Conservation (phyloP, 306 rosid species). For the Biancaea sappan region DNA sequence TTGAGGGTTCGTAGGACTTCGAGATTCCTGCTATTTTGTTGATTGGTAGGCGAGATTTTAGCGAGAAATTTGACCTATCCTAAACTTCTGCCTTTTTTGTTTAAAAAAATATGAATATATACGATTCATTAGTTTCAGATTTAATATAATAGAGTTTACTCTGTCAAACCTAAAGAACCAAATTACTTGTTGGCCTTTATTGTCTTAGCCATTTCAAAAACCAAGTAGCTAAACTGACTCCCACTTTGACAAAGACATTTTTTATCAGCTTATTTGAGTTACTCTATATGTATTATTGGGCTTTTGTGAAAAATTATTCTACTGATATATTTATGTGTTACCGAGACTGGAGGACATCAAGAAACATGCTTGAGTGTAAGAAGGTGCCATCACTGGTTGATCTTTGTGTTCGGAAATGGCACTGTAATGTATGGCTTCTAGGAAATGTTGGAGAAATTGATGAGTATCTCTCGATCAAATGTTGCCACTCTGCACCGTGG, state of each 20-base stretch:
- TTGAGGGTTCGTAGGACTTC: neutral
- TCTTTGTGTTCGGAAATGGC: neutral
- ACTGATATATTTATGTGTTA: neutral
- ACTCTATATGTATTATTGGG: neutral
- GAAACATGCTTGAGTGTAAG: neutral
- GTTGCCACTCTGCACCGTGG: neutral
- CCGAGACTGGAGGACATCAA: neutral
- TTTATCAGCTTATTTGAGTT: no score
- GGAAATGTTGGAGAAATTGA: neutral
- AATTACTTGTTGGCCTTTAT: neutral
- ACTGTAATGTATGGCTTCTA: neutral
- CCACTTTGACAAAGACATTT: neutral
- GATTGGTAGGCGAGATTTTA: neutral
- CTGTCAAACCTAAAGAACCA: neutral
- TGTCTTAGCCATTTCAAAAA: neutral
- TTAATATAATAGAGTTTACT: neutral
- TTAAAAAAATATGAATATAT: neutral
- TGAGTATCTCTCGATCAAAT: neutral
- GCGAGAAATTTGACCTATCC: neutral
- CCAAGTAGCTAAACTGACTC: no score
- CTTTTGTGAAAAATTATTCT: no score
- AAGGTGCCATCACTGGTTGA: conserved; percentile 3
- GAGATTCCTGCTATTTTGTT: neutral
- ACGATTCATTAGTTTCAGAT: neutral
- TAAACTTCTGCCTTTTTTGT: no score